These are phyloP conservation scores for Alternaria arborescens DNA, from an alignment of 2,329 filamentous ascomycete genomes.

Conservation along the genomic window DNA sequence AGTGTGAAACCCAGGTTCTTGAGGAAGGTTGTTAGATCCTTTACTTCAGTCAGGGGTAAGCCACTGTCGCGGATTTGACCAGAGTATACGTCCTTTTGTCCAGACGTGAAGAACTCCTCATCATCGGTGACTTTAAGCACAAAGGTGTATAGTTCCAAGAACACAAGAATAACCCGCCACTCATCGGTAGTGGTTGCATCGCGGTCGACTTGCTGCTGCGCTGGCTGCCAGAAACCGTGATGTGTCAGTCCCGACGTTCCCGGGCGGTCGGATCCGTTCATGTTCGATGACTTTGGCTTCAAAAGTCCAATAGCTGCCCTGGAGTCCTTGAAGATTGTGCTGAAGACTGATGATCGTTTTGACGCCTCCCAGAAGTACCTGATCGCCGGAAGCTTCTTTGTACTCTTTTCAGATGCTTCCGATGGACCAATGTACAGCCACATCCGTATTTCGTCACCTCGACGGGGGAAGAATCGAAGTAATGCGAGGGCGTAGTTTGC, in stretches of 20 bases:
- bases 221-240: slow-evolving; percentile 46
- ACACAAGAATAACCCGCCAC: slow-evolving; percentile 89
- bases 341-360: slow-evolving; percentile 65
- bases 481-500: slow-evolving; percentile 88
- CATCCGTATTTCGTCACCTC: slow-evolving; percentile 91
- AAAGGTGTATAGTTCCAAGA: slow-evolving; percentile 94
- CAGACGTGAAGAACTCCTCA: slow-evolving; percentile 84
- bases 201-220: slow-evolving; percentile 41
- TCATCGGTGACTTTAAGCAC: slow-evolving; percentile 93
- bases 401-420: slow-evolving; percentile 46
- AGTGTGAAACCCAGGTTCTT: slow-evolving; percentile 91
- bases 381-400: slow-evolving; percentile 67
- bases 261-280: slow-evolving; percentile 12
- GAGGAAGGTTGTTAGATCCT: slow-evolving; percentile 79
- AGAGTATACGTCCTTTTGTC: slow-evolving; percentile 45
- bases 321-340: slow-evolving; percentile 64
- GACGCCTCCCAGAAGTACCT: slow-evolving; percentile 85
- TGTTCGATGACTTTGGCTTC: slow-evolving; percentile 49
- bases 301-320: slow-evolving; percentile 67
- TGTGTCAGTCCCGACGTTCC: slow-evolving; percentile 24
- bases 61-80: slow-evolving; percentile 64
- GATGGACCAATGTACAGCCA: slow-evolving; percentile 84
- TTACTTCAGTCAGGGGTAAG: slow-evolving; percentile 75
- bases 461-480: slow-evolving; percentile 81
- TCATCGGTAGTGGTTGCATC: slow-evolving; percentile 67